phyloP scores from a whole-genome alignment of 1,284 basidiomycete species.

The Anthracocystis setariae region DNA sequence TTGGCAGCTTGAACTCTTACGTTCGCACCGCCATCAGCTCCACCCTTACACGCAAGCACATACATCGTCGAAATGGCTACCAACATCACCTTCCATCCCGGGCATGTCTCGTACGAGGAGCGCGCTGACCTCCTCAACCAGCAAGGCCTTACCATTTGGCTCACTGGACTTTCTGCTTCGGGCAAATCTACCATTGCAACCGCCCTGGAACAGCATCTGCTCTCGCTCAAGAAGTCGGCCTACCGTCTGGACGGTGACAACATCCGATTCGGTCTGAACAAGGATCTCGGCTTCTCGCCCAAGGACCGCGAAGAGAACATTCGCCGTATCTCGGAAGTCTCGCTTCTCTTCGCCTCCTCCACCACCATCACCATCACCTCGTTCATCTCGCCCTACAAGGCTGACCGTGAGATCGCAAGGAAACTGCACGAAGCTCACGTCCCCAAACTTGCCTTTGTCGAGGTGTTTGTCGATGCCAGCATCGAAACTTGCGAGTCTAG shows the following conservation, averaged over 20 bases:
- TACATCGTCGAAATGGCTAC: conserved; percentile 74
- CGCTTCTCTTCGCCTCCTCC: conserved; percentile 91
- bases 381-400: conserved; percentile 95
- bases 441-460: conserved; percentile 82
- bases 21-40: not conserved
- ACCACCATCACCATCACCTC: conserved; percentile 88
- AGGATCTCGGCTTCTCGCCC: conserved; percentile 96
- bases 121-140: conserved; percentile 55
- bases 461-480: conserved; percentile 91
- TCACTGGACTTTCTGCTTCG: conserved; percentile 58
- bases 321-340: conserved; percentile 94
- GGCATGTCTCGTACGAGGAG: conserved; percentile 68
- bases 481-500: conserved; percentile 86
- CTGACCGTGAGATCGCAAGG: conserved; percentile 86
- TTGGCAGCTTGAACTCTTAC: not conserved
- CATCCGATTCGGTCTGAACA: conserved; percentile 95
- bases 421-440: conserved; percentile 76
- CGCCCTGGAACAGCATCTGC: conserved; percentile 93
- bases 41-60: not conserved
- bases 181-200: conserved; percentile 93
- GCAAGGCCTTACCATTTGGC: conserved; percentile 55
- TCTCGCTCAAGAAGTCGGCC: conserved; percentile 84
- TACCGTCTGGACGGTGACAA: conserved; percentile 98
- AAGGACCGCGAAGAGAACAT: conserved; percentile 97
- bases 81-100: conserved; percentile 85